These are phyloP conservation scores for Gremmenia infestans DNA, from an alignment of 2,329 filamentous ascomycete species.

Conservation along the genomic window DNA sequence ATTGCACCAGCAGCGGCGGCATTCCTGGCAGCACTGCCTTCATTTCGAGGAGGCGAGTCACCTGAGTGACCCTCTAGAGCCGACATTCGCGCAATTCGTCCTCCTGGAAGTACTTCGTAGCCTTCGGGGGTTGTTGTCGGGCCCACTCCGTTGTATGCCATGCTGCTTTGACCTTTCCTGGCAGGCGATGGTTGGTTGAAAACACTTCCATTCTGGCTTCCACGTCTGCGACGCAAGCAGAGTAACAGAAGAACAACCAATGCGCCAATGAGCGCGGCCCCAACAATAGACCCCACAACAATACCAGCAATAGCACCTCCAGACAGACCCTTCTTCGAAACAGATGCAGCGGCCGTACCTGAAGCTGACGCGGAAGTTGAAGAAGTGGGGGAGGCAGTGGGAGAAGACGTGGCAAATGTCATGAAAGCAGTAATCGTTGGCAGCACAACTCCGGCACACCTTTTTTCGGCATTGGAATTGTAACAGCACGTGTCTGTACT, in stretches of 20 bases:
- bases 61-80: slow-evolving; percentile 74
- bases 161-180: slow-evolving; percentile 43
- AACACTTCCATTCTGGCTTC: slow-evolving; percentile 63
- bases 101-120: slow-evolving; percentile 75
- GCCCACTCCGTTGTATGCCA: slow-evolving; percentile 37
- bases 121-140: slow-evolving; percentile 39
- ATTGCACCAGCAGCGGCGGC: slow-evolving; percentile 38
- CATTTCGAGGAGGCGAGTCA: slow-evolving; percentile 43
- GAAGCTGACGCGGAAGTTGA: slow-evolving; percentile 15
- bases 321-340: slow-evolving; percentile 49
- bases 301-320: slow-evolving; percentile 90
- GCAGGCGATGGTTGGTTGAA: slow-evolving; percentile 86
- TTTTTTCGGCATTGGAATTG: slow-evolving; percentile 66
- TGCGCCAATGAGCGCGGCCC: slow-evolving; percentile 62
- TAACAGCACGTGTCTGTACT: slow-evolving; percentile 94
- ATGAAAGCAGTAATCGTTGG: slow-evolving; percentile 71
- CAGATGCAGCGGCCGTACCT: slow-evolving; percentile 8
- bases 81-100: slow-evolving; percentile 92
- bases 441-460: slow-evolving; percentile 71
- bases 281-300: slow-evolving; percentile 74
- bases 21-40: slow-evolving; percentile 4
- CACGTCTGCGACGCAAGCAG: slow-evolving; percentile 46
- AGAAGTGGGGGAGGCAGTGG: slow-evolving; percentile 41
- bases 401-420: slow-evolving; percentile 49
- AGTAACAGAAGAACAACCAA: slow-evolving; percentile 56